These are phyloP conservation scores for Kregervanrija pseudodelftensis DNA, from an alignment of 805 yeast genomes.

Conservation along the genomic window DNA sequence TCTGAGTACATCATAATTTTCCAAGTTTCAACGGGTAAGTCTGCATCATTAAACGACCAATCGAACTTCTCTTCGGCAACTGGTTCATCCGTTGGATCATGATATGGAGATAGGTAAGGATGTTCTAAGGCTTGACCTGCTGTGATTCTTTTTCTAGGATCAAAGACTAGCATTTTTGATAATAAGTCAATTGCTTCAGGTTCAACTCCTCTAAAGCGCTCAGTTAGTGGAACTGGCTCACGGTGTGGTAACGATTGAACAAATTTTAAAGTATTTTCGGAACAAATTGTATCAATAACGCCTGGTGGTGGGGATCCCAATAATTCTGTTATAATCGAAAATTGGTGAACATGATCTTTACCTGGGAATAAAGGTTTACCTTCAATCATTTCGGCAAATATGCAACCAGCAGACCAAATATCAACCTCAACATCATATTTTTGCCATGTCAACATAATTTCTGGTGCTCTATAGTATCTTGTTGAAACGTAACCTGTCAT, in stretches of 20 bases:
- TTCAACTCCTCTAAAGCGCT: conserved; percentile 72
- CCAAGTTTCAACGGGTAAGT: conserved; percentile 96
- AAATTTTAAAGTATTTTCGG: conserved; percentile 89
- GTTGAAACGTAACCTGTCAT: conserved; percentile 99
- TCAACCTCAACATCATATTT: conserved; percentile 95
- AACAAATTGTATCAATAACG: conserved; percentile 91
- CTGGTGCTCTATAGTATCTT: conserved; percentile 95
- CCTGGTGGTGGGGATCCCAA: conserved; percentile 92
- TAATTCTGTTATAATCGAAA: conserved; percentile 91
- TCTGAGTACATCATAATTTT: conserved; percentile 98
- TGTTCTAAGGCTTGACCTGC: conserved; percentile 88
- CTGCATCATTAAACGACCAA: conserved; percentile 98
- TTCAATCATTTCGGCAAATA: conserved; percentile 95
- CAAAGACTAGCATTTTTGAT: conserved; percentile 87
- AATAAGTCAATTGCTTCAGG: conserved; percentile 84
- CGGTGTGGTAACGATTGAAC: conserved; percentile 90
- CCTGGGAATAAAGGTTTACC: conserved; percentile 98
- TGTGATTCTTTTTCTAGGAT: conserved; percentile 88
- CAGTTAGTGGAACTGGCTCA: conserved; percentile 83
- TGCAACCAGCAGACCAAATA: conserved; percentile 97
- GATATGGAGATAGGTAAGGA: conserved; percentile 90
- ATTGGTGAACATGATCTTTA: conserved; percentile 96
- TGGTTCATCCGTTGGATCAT: conserved; percentile 97
- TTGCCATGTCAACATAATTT: conserved; percentile 98
- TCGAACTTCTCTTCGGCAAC: conserved; percentile 87